Conservation (phyloP, 768 basidiomycete species). For the Dictyophora rubrovolvata region DNA sequence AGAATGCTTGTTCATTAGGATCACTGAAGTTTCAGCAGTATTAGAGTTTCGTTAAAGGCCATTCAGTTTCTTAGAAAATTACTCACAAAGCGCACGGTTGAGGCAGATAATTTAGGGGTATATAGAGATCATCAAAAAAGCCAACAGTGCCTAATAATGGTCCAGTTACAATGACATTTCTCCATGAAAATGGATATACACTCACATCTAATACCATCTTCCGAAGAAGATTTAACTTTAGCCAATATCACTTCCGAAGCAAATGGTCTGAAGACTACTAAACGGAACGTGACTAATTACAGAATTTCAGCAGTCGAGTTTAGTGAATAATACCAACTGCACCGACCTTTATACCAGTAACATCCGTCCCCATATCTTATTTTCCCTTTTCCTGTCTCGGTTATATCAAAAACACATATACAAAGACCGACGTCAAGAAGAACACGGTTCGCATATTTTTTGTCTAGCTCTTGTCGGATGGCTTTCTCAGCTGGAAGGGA, state of each 20-base stretch:
- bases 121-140: conserved; percentile 92
- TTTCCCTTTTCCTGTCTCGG: conserved; percentile 81
- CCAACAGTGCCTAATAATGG: conserved; percentile 58
- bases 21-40: conserved; percentile 36
- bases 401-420: conserved; percentile 80
- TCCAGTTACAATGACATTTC: background rate
- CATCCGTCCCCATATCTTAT: conserved; percentile 92
- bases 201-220: conserved; percentile 76
- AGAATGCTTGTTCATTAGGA: conserved; percentile 71
- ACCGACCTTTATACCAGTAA: conserved; percentile 83
- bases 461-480: conserved; percentile 78
- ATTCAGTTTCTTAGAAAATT: background rate
- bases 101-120: conserved; percentile 71
- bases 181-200: conserved; percentile 7
- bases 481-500: conserved; percentile 68
- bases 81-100: conserved; percentile 71
- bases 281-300: conserved; percentile 65
- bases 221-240: conserved; percentile 79
- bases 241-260: conserved; percentile 82
- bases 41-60: background rate
- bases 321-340: background rate
- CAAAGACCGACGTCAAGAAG: conserved; percentile 88
- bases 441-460: conserved; percentile 90
- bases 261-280: conserved; percentile 85
- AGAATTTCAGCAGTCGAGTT: background rate